Base-by-base conservation (phyloP, 169 alveolate genomes). In the Babesia bovis region DNA sequence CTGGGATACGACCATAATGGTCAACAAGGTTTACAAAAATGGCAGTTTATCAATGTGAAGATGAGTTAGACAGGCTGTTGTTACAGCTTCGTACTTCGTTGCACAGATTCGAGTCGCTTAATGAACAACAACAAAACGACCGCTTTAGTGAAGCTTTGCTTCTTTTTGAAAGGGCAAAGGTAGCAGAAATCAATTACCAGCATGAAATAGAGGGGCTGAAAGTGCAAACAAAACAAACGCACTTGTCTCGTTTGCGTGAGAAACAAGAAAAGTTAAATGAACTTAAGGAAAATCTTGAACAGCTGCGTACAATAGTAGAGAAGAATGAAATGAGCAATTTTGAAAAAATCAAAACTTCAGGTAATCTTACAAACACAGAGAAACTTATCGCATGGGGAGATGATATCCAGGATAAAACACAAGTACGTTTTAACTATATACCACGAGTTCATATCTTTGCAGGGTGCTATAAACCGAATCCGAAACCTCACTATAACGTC, bases 401-500 rank as follows among this genome's bases (percentile, higher is more conserved):
- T 49, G 84, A 81, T 21, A 36, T 81, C 26, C 88, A 81, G 59
- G 88, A 81, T 63, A 81, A 72, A 33, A 81, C 88, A 4, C 88
- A 81, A 60, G 88, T 81, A 60, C 2, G 73, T 12, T 10, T 13
- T 19, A 10, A 45, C n/a, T 2, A 12, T 3, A 10, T n/a, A n/a
- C 19, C 13, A 3, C n/a, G n/a, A 52, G 13, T 26, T 4, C 0
- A 59, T 35, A 17, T 36, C 7, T 32, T 51, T 35, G 28, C 51
- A 79, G 87, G 72, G 63, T 19, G 57, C 82, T 17, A 68, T 79
- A 5, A 79, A 68, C 32, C 51, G 83, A 23, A 79, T 79, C 71
- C 84, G 88, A 60, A 85, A 83, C 17, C 74, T 96, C 10, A 97
- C 98, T 2, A 90, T 90, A n/a, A 96, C 94, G 63, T 85, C 96